phyloP scores from a whole-genome alignment of 1,284 basidiomycete genomes.

The Puccinia hordei region DNA sequence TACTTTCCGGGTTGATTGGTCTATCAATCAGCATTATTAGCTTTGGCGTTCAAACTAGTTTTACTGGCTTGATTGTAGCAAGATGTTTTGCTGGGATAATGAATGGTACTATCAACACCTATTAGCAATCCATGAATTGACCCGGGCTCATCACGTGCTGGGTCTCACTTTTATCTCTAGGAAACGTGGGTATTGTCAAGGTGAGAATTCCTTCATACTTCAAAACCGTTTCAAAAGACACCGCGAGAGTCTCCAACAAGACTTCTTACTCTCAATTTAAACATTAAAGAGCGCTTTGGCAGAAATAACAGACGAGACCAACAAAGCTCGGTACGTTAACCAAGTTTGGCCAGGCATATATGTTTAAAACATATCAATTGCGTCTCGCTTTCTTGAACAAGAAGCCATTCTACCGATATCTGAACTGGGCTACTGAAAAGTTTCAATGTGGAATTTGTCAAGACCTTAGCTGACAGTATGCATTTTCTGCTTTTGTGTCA shows the following conservation, averaged over 20 bases:
- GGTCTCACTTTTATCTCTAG: not conserved
- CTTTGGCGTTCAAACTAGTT: constrained; percentile 49
- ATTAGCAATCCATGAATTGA: not conserved
- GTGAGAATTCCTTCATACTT: not conserved
- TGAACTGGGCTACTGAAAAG: not conserved
- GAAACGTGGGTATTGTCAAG: constrained; percentile 24
- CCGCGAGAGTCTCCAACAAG: not conserved
- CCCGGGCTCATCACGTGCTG: not conserved
- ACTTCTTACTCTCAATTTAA: not conserved
- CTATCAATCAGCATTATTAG: constrained; percentile 48
- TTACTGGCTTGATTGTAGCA: constrained; percentile 31
- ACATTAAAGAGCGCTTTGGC: constrained; percentile 24
- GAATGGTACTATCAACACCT: constrained; percentile 25
- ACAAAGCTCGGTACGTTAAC: constrained; percentile 29
- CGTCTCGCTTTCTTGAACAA: not conserved
- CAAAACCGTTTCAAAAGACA: not conserved
- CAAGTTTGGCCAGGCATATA: too few relatives aligned
- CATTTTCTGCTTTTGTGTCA: not conserved
- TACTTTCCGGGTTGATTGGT: constrained; percentile 52
- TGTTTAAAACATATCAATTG: too few relatives aligned
- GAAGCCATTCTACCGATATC: not conserved
- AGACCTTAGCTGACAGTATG: not conserved
- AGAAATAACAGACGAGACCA: constrained; percentile 41
- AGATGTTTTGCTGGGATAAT: constrained; percentile 41
- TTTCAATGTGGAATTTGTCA: not conserved